Base-by-base conservation (phyloP, 139 green algal species). In the Pedinophyceae sp. region DNA sequence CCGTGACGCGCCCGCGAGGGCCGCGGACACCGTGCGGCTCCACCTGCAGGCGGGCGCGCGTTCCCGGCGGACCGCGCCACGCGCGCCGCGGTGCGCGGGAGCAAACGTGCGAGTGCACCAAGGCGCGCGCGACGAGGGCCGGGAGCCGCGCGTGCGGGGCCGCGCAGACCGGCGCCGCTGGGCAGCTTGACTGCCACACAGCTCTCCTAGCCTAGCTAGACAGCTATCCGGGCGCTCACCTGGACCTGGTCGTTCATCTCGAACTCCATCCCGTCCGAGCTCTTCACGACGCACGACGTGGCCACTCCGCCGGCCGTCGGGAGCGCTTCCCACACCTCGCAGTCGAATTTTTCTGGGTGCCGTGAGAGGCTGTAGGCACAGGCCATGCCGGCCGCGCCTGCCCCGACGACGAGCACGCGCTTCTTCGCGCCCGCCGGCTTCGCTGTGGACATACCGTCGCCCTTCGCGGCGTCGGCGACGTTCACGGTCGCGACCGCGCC, bases 211-310 rank as follows among this genome's bases (percentile, higher is more conserved):
- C n/a, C n/a, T n/a, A 43, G 34, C 10, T 43, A 13, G 34, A 19
- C 13, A 19, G 34, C 34, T 13, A 43, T 7, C 34, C 10, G 10
- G 34, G 10, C 34, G 13, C 34, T 7, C 34, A 43, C 34, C 34
- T 43, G 74, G 20, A 83, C 74, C 60, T 83, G 75, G 52, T 83
- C 75, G 48, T 82, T 82, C 30, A 82, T 71, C 38, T 72, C 62
- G 40, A 43, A 13, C 10, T 43, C 13, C 10, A 13, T 64, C 20
- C 55, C 71, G 52, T 67, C 59, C 28, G 34, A 43, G 10, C 10
- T 19, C 34, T 13, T 7, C 34, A 73, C 45, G 10, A 24, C 51
- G 50, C 54, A 46, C 0, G 54, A 71, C 27, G 49, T 82, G 6
- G 75, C 75, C 15, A 84, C 75, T 2, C 75, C 75, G 6, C 75